Evolutionary conservation across 2,329 filamentous ascomycete genomes (phyloP).

Genomic region (Orbilia ellipsospora): DNA sequence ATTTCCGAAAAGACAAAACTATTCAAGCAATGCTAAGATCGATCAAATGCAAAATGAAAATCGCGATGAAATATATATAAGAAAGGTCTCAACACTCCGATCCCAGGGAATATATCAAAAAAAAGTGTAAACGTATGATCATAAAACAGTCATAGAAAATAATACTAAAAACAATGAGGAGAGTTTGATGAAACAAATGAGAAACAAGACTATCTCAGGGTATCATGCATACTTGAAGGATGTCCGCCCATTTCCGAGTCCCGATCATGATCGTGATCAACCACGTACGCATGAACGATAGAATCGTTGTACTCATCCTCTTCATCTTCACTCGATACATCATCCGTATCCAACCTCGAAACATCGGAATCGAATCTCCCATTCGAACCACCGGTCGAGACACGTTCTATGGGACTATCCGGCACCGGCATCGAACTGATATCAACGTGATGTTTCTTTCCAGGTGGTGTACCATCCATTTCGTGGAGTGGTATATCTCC

Average conservation of each 20-base stretch:
- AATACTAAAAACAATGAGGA: not conserved
- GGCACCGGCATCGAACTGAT: constrained; percentile 31
- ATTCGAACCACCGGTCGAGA: constrained; percentile 14
- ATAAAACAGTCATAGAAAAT: not conserved
- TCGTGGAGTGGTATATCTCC: constrained; percentile 46
- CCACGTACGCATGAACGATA: constrained; percentile 36
- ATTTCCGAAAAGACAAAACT: not conserved
- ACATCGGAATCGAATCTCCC: constrained; percentile 51
- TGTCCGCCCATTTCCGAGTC: constrained; percentile 22
- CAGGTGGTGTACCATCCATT: constrained; percentile 18
- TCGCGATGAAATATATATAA: not conserved
- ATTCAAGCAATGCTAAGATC: not conserved
- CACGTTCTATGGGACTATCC: constrained; percentile 51
- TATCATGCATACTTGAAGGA: constrained; percentile 17
- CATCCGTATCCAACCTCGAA: constrained; percentile 48
- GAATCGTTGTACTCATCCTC: constrained; percentile 37
- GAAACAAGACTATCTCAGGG: not conserved
- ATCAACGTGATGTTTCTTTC: constrained; percentile 22
- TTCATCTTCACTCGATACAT: constrained; percentile 35
- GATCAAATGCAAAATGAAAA: not conserved
- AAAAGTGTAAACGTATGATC: not conserved
- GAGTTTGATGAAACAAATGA: not conserved
- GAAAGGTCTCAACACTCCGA: not conserved
- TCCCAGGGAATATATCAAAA: not conserved
- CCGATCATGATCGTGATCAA: constrained; percentile 9